Conservation (phyloP, 1,284 basidiomycete species). For the Mycosarcoma maydis region DNA sequence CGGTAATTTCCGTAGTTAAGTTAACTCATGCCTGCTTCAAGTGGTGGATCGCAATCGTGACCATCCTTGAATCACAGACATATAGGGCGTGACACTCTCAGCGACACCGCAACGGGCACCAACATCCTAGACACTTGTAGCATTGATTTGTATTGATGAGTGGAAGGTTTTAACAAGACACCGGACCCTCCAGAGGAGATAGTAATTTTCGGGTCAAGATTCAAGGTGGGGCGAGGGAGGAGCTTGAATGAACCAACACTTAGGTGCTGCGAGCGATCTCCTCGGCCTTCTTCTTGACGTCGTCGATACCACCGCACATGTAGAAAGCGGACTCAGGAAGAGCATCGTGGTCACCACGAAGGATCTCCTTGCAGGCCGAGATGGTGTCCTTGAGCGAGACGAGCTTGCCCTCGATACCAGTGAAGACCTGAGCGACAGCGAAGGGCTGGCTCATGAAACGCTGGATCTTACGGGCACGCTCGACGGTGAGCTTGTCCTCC, state of each 20-base stretch:
- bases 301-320: conserved; percentile 85
- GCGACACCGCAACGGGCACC: too few species aligned
- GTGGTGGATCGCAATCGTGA: too few species aligned
- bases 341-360: conserved; percentile 84
- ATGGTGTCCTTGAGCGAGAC: conserved; percentile 73
- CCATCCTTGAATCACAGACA: too few species aligned
- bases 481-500: conserved; percentile 97
- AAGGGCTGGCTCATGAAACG: conserved; percentile 99
- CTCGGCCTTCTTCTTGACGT: conserved; percentile 95
- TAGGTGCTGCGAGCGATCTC: conserved; percentile 74
- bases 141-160: conserved; percentile 24
- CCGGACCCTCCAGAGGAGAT: conserved; percentile 1
- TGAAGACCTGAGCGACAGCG: conserved; percentile 99
- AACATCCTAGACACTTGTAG: conserved; percentile 6
- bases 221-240: background rate
- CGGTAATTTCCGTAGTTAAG: too few species aligned
- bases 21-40: too few species aligned
- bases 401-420: conserved; percentile 96
- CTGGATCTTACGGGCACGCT: conserved; percentile 74
- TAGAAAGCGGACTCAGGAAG: conserved; percentile 81
- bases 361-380: conserved; percentile 75
- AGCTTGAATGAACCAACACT: background rate
- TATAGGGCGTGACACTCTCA: too few species aligned
- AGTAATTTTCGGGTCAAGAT: conserved; percentile 5
- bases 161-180: conserved; percentile 10